Evolutionary conservation across 164 flowering plant species (phyloP), one percentile per base, ranked within the genome.

Genomic region (Umbilicus rupestris): DNA sequence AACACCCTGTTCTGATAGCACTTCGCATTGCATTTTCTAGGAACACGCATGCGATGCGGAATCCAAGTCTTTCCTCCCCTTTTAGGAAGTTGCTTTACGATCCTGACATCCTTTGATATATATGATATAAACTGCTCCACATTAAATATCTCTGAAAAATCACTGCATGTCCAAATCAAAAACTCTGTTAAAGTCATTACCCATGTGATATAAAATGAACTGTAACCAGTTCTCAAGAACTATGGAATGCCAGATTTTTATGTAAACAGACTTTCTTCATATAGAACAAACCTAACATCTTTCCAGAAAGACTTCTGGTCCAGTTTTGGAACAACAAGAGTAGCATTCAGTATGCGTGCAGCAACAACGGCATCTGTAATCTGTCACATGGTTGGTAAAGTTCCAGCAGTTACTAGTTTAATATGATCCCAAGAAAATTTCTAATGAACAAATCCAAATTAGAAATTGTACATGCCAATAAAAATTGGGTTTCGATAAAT

Each of bases 281-380:
- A 22, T 1, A 50, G 7, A 55, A 55, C 33, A 26, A 55, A 55
- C 60, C 60, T 55, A 55, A 33, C 5, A 55, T 55, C 31, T 14
- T 55, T 55, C 60, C 60, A 55, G 60, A 55, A 55, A 55, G 60
- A 55, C 33, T 55, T 55, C 60, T 55, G 60, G 31, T 28, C 60
- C 7, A 55, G 60, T 15, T 55, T 55, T 28, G 60, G 60, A 14
- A 55, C 19, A 7, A 55, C 35, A 55, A 55, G 60, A 26, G 60
- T 55, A 14, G 60, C 60, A 55, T 55, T 55, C 60, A 55, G 19
- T 26, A 55, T 55, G 31, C 33, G 60, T 55, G 31, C 60, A 55
- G 60, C 60, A 55, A 55, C 60, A 26, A 55, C 35, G 15, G 60
- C 60, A 55, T 55, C 60, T 55, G 60, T 55, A 4, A 55, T 55